A percentile compares a stretch with the other conserved stretches of the same genome.
Evolutionary conservation across 2,329 filamentous ascomycete genomes (phyloP).

Genomic region (Hypomyces rosellus): DNA sequence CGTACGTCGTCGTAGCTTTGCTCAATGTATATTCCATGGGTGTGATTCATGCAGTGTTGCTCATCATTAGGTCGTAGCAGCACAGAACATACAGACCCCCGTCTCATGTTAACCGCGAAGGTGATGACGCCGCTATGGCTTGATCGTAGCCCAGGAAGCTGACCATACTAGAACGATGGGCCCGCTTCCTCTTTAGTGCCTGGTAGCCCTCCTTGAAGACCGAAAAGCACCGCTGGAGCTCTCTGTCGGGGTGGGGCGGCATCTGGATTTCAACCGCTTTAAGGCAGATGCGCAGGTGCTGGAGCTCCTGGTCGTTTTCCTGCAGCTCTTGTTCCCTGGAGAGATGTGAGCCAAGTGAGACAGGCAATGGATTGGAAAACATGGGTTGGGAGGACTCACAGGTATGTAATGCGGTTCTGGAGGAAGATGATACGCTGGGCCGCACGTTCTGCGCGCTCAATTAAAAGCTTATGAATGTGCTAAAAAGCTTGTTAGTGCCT

Average conservation of each 20-base stretch:
- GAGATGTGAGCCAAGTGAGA: slow-evolving; percentile 1
- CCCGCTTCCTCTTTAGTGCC: slow-evolving; percentile 41
- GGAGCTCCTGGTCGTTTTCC: slow-evolving; percentile 53
- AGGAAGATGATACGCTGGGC: slow-evolving; percentile 54
- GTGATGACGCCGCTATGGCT: slow-evolving; percentile 20
- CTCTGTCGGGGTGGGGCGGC: slow-evolving; percentile 45
- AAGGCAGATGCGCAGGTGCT: slow-evolving; percentile 55
- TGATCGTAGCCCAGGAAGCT: slow-evolving; percentile 23
- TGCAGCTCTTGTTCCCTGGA: slow-evolving; percentile 48
- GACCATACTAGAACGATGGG: slow-evolving; percentile 24
- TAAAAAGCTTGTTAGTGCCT: slow-evolving; percentile 17
- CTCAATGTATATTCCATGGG: no score
- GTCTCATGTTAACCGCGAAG: slow-evolving; percentile 11
- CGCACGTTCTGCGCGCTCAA: slow-evolving; percentile 51
- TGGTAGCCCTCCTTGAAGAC: slow-evolving; percentile 56
- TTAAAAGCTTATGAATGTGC: slow-evolving; percentile 57
- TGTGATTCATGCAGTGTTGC: no score
- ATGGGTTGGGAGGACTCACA: slow-evolving; percentile 36
- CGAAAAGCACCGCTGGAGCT: slow-evolving; percentile 52
- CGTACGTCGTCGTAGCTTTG: no score
- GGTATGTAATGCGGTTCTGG: slow-evolving; percentile 50
- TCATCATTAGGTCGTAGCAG: no score
- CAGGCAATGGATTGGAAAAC: slow-evolving; percentile 5
- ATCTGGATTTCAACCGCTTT: slow-evolving; percentile 57
- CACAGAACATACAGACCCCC: background rate